These are phyloP conservation scores for Metschnikowia bowlesiae DNA, from an alignment of 805 yeast genomes.

Conservation along the genomic window DNA sequence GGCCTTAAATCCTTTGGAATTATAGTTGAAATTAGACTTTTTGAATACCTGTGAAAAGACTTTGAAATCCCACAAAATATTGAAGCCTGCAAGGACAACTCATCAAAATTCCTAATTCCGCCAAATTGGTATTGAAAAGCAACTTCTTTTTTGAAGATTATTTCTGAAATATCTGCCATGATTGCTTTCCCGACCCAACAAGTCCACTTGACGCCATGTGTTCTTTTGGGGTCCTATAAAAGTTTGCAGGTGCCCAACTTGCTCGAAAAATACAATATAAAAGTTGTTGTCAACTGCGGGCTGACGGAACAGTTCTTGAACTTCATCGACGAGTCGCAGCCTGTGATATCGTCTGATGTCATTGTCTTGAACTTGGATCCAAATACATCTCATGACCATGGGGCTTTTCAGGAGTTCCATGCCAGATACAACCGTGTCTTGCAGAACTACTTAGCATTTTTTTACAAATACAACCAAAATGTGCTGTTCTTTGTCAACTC, in stretches of 20 bases:
- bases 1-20: too few relatives aligned
- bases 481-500: conserved; percentile 25
- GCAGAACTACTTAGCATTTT: conserved; percentile 35
- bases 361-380: conserved; percentile 37
- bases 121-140: not conserved
- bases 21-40: too few relatives aligned
- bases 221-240: conserved; percentile 10
- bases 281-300: conserved; percentile 38
- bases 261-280: conserved; percentile 24
- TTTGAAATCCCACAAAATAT: too few relatives aligned
- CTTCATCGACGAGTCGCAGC: conserved; percentile 18
- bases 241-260: conserved; percentile 11
- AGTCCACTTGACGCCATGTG: conserved; percentile 14
- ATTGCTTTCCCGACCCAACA: conserved; percentile 3
- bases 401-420: conserved; percentile 24
- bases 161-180: not conserved
- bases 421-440: conserved; percentile 29
- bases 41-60: too few relatives aligned
- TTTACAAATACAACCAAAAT: conserved; percentile 31
- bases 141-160: not conserved
- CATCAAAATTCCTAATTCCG: too few relatives aligned
- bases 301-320: conserved; percentile 28
- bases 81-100: too few relatives aligned
- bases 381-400: conserved; percentile 17
- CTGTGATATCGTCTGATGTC: conserved; percentile 32